Evolutionary conservation across 225 moss, liverwort and hornwort species (phyloP).

Genomic region (Takakia lepidozioides): DNA sequence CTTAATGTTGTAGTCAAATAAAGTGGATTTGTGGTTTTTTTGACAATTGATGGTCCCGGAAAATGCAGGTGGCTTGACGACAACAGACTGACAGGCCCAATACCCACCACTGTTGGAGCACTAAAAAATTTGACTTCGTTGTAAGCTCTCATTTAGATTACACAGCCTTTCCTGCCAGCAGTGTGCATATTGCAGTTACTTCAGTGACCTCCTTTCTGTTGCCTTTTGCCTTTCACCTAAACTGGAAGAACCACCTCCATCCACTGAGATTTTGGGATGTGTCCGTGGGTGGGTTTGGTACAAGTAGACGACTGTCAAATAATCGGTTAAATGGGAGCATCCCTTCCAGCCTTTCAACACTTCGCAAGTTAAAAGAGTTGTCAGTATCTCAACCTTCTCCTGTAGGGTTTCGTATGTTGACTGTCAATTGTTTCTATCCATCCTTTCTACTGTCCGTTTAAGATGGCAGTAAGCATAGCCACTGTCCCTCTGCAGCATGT

Average conservation of each 20-base stretch:
- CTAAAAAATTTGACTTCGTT: conserved; percentile 32
- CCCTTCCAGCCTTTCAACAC: conserved; percentile 19
- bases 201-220: background rate
- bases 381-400: conserved; percentile 8
- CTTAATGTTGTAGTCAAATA: background rate
- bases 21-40: background rate
- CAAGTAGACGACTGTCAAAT: conserved; percentile 32
- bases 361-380: conserved; percentile 34
- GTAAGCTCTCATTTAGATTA: conserved; percentile 11
- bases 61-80: conserved; percentile 35
- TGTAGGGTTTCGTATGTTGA: background rate
- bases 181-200: background rate
- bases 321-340: conserved; percentile 32
- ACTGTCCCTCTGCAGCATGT: too few relatives aligned
- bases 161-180: background rate
- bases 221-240: background rate
- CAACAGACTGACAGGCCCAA: conserved; percentile 30
- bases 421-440: background rate
- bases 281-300: background rate
- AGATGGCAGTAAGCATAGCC: too few relatives aligned
- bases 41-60: background rate
- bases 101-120: conserved; percentile 23
- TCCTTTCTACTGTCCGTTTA: too few relatives aligned
- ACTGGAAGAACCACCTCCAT: too few relatives aligned
- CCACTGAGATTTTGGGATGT: background rate